Base-by-base conservation (phyloP, 305 asterid genomes). In the Fraxinus albicans region DNA sequence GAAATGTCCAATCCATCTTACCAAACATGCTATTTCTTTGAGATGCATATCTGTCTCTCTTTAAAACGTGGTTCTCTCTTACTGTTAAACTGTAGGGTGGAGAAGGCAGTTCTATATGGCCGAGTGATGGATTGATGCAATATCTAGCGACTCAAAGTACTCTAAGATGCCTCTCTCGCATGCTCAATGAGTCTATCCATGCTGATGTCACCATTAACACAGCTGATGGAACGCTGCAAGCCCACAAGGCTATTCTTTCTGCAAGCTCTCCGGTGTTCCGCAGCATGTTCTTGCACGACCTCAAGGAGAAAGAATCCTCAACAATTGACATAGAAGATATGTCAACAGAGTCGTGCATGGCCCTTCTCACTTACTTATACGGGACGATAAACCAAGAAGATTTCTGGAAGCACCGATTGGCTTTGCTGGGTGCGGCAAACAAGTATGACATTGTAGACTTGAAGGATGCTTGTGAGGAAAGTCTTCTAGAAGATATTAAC, bases 371-470 rank as follows among this genome's bases (percentile, higher is more conserved):
- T 77, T 96, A 93, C 89, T 70, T 96, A 82, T 96, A 96, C 4
- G 99, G 98, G 34, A 84, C 94, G 9, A 93, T 94, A 78, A 92
- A 47, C 84, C 97, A 93, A 80, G 98, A 92, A 84, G 97, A 88
- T 50, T 96, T 96, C 83, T 96, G 98, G 99, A 93, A 90, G 92
- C 99, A 96, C 84, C 93, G 98, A 5, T 81, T 96, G 81, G 90
- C 97, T 15, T 83, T 96, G 81, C 81, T 94, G 73, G 95, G 93
- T 8, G 97, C 98, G 2, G 97, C 98, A 58, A 94, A 96, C 89
- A 96, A 96, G 91, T 96, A 93, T 21, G 97, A 89, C 79, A 93
- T 96, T 10, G 84, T 89, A 8, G 97, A 91, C 86, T 85, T 96
- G 85, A 94, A 91, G 89, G 94, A 94, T 81, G 92, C 97, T 21